Evolutionary conservation across 1,284 basidiomycete genomes (phyloP).

Genomic region (Marasmius sp.): DNA sequence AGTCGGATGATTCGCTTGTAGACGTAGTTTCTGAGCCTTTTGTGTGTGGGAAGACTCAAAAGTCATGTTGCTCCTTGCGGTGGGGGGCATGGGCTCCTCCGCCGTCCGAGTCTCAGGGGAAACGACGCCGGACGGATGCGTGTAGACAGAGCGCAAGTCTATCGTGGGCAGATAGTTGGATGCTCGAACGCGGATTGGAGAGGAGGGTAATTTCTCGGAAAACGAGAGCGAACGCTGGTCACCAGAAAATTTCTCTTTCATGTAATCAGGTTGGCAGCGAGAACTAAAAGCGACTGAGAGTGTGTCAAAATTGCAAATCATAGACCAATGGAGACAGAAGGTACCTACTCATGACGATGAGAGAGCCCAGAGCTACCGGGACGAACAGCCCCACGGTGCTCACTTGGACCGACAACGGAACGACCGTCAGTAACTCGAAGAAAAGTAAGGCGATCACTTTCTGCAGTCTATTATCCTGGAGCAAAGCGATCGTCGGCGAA

Average conservation of each 20-base stretch:
- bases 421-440: not conserved
- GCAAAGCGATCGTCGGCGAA: not conserved
- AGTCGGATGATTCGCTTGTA: not conserved
- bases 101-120: not conserved
- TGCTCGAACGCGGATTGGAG: not conserved
- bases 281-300: not conserved
- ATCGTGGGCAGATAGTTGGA: not conserved
- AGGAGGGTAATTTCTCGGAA: not conserved
- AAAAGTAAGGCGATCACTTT: not conserved
- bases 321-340: not conserved
- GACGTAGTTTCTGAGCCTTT: not conserved
- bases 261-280: not conserved
- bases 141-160: not conserved
- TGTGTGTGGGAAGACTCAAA: not conserved
- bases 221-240: not conserved
- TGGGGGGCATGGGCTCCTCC: not conserved
- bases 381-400: not conserved
- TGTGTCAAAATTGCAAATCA: too few species aligned
- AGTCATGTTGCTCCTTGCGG: not conserved
- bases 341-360: not conserved
- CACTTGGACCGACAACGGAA: not conserved
- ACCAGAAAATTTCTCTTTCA: too few species aligned
- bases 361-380: not conserved
- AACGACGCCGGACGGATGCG: not conserved
- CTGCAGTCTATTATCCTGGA: not conserved